Conservation (phyloP, 2,329 filamentous ascomycete species). For the Sporothrix globosa region DNA sequence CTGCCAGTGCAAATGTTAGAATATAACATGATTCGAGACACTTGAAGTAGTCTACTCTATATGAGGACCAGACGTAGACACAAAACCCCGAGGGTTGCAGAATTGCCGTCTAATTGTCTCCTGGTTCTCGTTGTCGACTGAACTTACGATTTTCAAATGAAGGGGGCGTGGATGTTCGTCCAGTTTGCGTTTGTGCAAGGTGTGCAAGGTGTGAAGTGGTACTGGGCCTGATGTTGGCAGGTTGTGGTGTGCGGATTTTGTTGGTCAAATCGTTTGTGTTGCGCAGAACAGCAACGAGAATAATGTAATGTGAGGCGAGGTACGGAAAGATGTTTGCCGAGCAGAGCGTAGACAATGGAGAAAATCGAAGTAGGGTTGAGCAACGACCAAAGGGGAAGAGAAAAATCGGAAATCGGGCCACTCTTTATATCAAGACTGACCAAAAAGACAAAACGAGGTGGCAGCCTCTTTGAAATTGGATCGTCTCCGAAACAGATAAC, state of each 20-base stretch:
- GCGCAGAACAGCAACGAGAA: constrained; percentile 10
- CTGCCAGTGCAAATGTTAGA: background rate
- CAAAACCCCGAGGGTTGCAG: background rate
- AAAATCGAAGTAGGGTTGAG: background rate
- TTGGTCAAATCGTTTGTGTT: constrained; percentile 4
- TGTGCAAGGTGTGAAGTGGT: constrained; percentile 20
- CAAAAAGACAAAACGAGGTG: background rate
- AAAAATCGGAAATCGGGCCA: background rate
- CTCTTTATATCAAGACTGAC: constrained; percentile 19
- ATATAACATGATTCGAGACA: background rate
- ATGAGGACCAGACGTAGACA: background rate
- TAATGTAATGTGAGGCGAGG: constrained; percentile 12
- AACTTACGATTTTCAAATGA: background rate
- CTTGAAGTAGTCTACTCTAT: background rate
- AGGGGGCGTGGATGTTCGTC: background rate
- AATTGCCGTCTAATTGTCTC: no score
- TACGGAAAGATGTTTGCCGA: background rate
- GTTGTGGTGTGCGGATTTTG: background rate
- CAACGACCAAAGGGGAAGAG: background rate
- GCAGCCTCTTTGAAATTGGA: background rate
- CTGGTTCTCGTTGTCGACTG: background rate
- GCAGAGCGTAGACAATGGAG: background rate
- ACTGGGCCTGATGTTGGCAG: constrained; percentile 24
- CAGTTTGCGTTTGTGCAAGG: background rate
- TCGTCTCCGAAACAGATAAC: background rate